phyloP scores from a whole-genome alignment of 2,329 filamentous ascomycete genomes.

The Pezicula neosporulosa region DNA sequence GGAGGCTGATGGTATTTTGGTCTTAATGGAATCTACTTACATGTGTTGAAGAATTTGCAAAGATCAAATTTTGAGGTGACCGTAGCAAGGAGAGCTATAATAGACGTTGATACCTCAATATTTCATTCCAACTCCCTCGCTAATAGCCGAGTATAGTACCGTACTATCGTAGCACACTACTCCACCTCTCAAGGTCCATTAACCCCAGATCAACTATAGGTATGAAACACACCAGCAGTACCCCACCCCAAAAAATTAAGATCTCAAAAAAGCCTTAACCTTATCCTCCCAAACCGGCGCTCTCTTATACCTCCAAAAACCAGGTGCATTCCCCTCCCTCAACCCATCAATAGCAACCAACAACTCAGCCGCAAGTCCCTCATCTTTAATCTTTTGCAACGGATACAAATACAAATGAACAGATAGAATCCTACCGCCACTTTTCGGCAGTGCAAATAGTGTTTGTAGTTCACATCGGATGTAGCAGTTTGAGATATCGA shows the following conservation, averaged over 20 bases:
- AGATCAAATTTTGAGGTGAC: no score
- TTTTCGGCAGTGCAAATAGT: conserved; percentile 50
- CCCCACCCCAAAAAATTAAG: background rate
- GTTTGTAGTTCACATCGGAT: conserved; percentile 58
- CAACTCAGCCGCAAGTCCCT: conserved; percentile 47
- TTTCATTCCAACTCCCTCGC: no score
- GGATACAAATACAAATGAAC: conserved; percentile 59
- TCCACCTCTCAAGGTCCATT: no score
- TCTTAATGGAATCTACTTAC: no score
- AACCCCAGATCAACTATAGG: no score
- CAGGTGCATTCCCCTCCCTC: conserved; percentile 47
- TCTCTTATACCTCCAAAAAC: conserved; percentile 54
- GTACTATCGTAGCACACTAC: no score
- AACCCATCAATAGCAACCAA: conserved; percentile 55
- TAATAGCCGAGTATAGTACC: no score
- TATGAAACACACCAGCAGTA: no score
- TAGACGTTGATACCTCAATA: no score
- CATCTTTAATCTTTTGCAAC: conserved; percentile 46
- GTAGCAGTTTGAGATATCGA: conserved; percentile 25
- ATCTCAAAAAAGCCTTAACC: conserved; percentile 7
- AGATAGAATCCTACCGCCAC: conserved; percentile 50
- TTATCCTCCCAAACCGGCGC: conserved; percentile 5
- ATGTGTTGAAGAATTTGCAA: no score
- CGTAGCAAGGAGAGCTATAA: no score
- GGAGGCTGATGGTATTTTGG: no score